phyloP scores from a whole-genome alignment of 345 rosid species.

The Rhizophora apiculata region DNA sequence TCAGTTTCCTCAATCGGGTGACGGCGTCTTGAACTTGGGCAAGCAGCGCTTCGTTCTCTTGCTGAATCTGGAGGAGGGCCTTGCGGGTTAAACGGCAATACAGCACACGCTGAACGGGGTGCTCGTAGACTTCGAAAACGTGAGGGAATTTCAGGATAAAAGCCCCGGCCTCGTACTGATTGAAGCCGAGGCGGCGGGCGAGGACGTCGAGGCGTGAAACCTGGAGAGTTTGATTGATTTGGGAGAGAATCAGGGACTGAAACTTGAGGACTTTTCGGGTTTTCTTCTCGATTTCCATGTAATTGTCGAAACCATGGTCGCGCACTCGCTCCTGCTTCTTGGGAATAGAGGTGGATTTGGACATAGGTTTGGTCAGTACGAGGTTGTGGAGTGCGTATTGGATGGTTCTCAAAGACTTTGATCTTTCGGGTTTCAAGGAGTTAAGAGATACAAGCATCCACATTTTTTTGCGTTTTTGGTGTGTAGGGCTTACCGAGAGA shows the following conservation, averaged over 20 bases:
- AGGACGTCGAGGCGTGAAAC: slow-evolving; percentile 65
- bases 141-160: slow-evolving; percentile 84
- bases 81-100: slow-evolving; percentile 69
- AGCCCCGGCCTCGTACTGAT: slow-evolving; percentile 66
- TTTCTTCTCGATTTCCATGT: slow-evolving; percentile 94
- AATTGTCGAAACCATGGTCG: slow-evolving; percentile 90
- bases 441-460: slow-evolving; percentile 15
- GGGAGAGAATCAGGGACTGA: slow-evolving; percentile 67
- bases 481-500: slow-evolving; percentile 25
- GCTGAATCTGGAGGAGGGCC: slow-evolving; percentile 61
- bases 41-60: slow-evolving; percentile 53
- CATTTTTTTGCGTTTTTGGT: slow-evolving; percentile 26
- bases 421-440: slow-evolving; percentile 12
- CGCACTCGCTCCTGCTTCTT: slow-evolving; percentile 69
- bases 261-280: slow-evolving; percentile 75
- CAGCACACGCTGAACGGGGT: slow-evolving; percentile 81
- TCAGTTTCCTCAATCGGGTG: slow-evolving; percentile 62
- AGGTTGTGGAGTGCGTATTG: slow-evolving; percentile 11
- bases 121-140: slow-evolving; percentile 80
- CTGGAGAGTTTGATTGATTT: slow-evolving; percentile 54
- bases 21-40: slow-evolving; percentile 66
- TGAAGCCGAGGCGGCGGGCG: slow-evolving; percentile 67
- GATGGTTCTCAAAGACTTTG: background rate
- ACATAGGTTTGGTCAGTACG: slow-evolving; percentile 33
- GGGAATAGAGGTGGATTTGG: slow-evolving; percentile 83